A percentile compares a stretch with the other conserved stretches of the same genome.
Conservation (phyloP, 805 yeast genomes). For the Komagataella mondaviorum region DNA sequence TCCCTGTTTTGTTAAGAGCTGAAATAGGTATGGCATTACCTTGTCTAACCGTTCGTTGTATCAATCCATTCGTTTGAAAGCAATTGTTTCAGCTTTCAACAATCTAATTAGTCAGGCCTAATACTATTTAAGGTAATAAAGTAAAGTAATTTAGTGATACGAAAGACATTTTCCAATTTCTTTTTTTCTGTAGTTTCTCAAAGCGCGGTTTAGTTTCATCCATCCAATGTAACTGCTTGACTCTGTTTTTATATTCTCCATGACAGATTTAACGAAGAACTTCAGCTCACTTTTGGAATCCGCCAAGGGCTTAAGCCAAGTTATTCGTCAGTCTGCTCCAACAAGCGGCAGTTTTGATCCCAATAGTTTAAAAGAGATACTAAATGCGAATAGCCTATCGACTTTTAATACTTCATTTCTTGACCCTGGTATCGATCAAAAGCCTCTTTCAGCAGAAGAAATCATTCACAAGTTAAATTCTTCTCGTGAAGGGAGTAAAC, state of each 20-base stretch:
- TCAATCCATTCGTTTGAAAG: constrained; percentile 58
- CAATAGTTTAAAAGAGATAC: background rate
- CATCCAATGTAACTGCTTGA: background rate
- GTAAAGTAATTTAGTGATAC: too few relatives aligned
- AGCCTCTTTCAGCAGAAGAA: constrained; percentile 29
- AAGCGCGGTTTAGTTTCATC: too few relatives aligned
- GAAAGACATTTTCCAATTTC: too few relatives aligned
- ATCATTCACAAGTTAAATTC: constrained; percentile 56
- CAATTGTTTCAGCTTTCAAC: background rate
- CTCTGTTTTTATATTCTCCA: constrained; percentile 6
- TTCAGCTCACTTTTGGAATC: background rate
- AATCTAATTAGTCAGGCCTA: too few relatives aligned
- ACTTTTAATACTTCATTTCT: background rate
- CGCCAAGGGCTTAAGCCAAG: background rate
- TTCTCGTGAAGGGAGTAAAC: constrained; percentile 48
- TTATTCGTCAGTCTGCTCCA: background rate
- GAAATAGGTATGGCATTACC: constrained; percentile 95
- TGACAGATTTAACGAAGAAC: background rate
- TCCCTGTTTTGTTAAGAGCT: constrained; percentile 79
- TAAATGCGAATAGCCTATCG: background rate
- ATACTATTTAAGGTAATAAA: too few relatives aligned
- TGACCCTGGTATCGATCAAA: background rate
- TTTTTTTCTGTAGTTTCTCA: too few relatives aligned
- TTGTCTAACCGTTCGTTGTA: constrained; percentile 80
- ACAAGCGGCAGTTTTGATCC: background rate